These are phyloP conservation scores for Aspergillus niger DNA, from an alignment of 2,329 filamentous ascomycete species.

Conservation along the genomic window DNA sequence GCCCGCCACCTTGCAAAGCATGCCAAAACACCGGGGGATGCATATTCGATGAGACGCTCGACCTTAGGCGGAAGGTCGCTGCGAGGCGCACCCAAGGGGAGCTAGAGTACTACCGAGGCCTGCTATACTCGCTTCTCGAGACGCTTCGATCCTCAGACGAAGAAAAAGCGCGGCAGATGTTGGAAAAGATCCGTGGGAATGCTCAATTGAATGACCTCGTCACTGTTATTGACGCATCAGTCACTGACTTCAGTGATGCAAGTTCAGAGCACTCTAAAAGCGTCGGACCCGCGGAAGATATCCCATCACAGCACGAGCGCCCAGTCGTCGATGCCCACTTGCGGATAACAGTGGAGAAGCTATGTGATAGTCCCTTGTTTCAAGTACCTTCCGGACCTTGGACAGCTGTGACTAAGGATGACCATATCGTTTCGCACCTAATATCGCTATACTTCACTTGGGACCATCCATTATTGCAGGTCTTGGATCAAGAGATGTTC, in stretches of 20 bases:
- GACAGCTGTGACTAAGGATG: slow-evolving; percentile 77
- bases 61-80: slow-evolving; percentile 41
- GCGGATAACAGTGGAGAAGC: slow-evolving; percentile 34
- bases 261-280: slow-evolving; percentile 17
- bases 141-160: slow-evolving; percentile 30
- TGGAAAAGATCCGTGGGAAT: slow-evolving; percentile 32
- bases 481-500: slow-evolving; percentile 77
- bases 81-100: slow-evolving; percentile 40
- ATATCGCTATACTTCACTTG: slow-evolving; percentile 93
- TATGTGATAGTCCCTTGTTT: slow-evolving; percentile 39
- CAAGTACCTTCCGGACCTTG: slow-evolving; percentile 53
- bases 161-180: slow-evolving; percentile 26
- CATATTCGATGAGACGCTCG: slow-evolving; percentile 39
- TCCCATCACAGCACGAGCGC: slow-evolving; percentile 8
- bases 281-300: slow-evolving; percentile 11
- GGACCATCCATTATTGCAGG: slow-evolving; percentile 83
- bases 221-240: slow-evolving; percentile 22
- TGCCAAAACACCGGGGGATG: slow-evolving; percentile 36
- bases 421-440: slow-evolving; percentile 74
- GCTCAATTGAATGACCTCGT: slow-evolving; percentile 31
- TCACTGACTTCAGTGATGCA: slow-evolving; percentile 23
- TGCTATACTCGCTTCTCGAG: slow-evolving; percentile 35
- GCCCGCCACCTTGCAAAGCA: slow-evolving; percentile 38
- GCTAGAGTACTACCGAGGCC: slow-evolving; percentile 35
- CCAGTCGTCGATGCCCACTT: slow-evolving; percentile 22